Conservation (phyloP, 345 rosid genomes). For the Eucalyptus caleyi region DNA sequence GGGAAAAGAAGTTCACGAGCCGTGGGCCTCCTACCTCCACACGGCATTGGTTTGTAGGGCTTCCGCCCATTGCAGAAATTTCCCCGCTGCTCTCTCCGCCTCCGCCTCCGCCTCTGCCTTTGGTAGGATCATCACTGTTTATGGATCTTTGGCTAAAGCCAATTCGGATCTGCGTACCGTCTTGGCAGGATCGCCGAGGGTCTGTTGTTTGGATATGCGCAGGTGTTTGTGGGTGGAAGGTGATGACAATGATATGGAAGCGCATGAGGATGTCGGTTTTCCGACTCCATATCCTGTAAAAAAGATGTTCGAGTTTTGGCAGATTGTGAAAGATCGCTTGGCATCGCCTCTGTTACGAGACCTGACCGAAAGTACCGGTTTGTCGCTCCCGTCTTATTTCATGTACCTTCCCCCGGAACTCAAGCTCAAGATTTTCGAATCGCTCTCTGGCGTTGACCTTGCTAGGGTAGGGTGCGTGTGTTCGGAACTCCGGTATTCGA, state of each 20-base stretch:
- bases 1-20: too few relatives aligned
- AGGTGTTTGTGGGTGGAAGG: constrained; percentile 7
- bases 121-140: constrained; percentile 12
- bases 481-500: constrained; percentile 25
- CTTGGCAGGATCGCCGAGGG: constrained; percentile 17
- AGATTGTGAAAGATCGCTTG: constrained; percentile 53
- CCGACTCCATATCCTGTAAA: not conserved
- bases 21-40: too few relatives aligned
- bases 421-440: constrained; percentile 53
- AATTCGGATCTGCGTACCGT: constrained; percentile 12
- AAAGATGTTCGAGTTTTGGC: constrained; percentile 47
- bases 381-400: constrained; percentile 43
- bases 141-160: constrained; percentile 28
- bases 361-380: constrained; percentile 34
- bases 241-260: not conserved
- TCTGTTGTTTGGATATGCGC: constrained; percentile 22
- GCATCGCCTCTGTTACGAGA: constrained; percentile 47
- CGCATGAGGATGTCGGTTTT: not conserved
- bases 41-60: too few relatives aligned
- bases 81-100: too few relatives aligned
- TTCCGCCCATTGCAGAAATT: too few relatives aligned
- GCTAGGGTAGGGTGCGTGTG: constrained; percentile 41
- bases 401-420: constrained; percentile 48
- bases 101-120: too few relatives aligned
- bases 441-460: constrained; percentile 35